A percentile compares a stretch with the other conserved stretches of the same genome.
Evolutionary conservation across 2,329 filamentous ascomycete species (phyloP).

Genomic region (Xylaria sp.): DNA sequence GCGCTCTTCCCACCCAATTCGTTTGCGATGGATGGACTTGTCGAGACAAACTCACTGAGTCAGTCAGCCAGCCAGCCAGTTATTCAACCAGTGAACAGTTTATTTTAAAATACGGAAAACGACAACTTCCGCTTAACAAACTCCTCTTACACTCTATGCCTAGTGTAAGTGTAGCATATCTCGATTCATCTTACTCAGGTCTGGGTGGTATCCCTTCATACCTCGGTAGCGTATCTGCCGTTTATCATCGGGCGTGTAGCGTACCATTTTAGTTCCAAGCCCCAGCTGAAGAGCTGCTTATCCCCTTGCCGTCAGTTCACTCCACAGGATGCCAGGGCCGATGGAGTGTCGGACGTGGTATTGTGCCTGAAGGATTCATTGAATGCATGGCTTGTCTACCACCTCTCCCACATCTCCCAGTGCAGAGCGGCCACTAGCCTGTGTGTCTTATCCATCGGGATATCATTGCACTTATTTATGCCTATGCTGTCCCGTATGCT

Average conservation of each 20-base stretch:
- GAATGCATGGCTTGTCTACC: slow-evolving; percentile 23
- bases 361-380: slow-evolving; percentile 35
- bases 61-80: neutral
- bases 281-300: slow-evolving; percentile 17
- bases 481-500: too few species aligned
- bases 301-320: slow-evolving; percentile 11
- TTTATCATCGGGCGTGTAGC: slow-evolving; percentile 5
- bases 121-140: too few species aligned
- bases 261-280: slow-evolving; percentile 12
- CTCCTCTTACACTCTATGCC: neutral
- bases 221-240: neutral
- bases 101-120: too few species aligned
- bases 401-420: neutral
- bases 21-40: slow-evolving; percentile 12
- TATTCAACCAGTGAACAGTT: too few species aligned
- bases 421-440: too few species aligned
- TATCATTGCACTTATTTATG: neutral
- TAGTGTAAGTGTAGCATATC: neutral
- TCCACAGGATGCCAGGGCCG: slow-evolving; percentile 17
- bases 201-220: neutral
- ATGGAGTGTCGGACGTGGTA: slow-evolving; percentile 22
- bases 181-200: neutral
- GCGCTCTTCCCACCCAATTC: neutral
- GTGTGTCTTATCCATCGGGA: slow-evolving; percentile 6
- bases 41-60: slow-evolving; percentile 16